Evolutionary conservation across 2,329 filamentous ascomycete species (phyloP).

Genomic region (Apiospora aurea): DNA sequence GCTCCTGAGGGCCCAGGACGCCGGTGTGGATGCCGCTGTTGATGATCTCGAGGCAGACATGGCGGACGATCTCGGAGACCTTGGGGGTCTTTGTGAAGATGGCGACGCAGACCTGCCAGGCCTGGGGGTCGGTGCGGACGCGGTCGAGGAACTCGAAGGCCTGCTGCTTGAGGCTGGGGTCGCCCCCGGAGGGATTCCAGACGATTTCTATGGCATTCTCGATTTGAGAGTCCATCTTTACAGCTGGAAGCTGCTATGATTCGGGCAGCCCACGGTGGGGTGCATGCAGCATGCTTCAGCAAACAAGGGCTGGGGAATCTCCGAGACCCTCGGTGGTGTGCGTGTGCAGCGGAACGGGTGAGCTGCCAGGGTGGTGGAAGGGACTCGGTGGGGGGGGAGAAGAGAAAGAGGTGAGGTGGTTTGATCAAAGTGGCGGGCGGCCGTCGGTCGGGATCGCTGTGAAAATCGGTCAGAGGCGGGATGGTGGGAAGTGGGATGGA

Average conservation of each 20-base stretch:
- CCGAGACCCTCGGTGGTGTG: not conserved
- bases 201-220: conserved; percentile 96
- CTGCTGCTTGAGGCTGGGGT: conserved; percentile 75
- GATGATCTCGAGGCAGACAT: conserved; percentile 90
- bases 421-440: conserved; percentile 7
- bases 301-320: conserved; percentile 3
- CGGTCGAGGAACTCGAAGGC: conserved; percentile 83
- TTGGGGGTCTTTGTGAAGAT: conserved; percentile 84
- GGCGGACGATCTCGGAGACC: conserved; percentile 82
- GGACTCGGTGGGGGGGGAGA: not conserved
- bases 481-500: not conserved
- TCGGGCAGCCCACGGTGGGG: conserved; percentile 48
- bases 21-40: conserved; percentile 89
- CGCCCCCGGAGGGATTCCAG: conserved; percentile 79
- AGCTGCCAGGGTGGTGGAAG: conserved; percentile 1
- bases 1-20: conserved; percentile 73
- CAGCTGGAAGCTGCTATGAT: conserved; percentile 47
- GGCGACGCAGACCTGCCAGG: conserved; percentile 87
- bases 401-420: not conserved
- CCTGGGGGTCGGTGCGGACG: conserved; percentile 80
- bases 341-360: not conserved
- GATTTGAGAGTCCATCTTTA: conserved; percentile 62
- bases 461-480: not conserved
- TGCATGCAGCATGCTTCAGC: conserved; percentile 52
- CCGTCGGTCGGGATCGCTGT: not conserved